Percentiles rank a stretch among this genome's conserved stretches.
These are phyloP conservation scores for Colletotrichum truncatum DNA, from an alignment of 2,329 filamentous ascomycete genomes.

Conservation along the genomic window DNA sequence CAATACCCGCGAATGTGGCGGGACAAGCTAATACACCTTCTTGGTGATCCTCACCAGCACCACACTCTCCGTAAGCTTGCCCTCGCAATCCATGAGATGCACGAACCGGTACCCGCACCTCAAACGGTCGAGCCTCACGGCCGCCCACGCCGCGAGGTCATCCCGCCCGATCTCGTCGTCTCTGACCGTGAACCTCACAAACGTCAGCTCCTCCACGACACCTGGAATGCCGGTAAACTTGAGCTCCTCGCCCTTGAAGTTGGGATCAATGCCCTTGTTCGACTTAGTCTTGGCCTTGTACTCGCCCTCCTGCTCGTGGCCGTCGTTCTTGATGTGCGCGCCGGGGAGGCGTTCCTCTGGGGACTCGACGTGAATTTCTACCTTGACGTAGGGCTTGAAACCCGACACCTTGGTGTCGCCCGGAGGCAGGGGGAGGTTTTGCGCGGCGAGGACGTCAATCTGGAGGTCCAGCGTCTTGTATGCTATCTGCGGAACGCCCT, in stretches of 20 bases:
- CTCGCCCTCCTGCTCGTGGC: conserved; percentile 52
- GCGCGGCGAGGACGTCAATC: conserved; percentile 80
- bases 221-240: conserved; percentile 63
- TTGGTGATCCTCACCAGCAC: conserved; percentile 81
- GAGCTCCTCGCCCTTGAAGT: conserved; percentile 68
- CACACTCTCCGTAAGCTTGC: conserved; percentile 71
- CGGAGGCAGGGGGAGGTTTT: conserved; percentile 74
- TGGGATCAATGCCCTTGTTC: conserved; percentile 66
- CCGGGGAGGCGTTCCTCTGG: conserved; percentile 51
- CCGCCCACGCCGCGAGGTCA: conserved; percentile 86
- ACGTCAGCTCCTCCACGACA: conserved; percentile 75
- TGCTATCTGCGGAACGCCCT: conserved; percentile 41
- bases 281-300: conserved; percentile 69
- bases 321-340: conserved; percentile 47
- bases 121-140: conserved; percentile 84
- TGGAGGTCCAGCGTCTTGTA: conserved; percentile 73
- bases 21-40: conserved; percentile 44
- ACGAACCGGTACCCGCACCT: conserved; percentile 81
- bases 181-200: conserved; percentile 85
- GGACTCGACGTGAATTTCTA: conserved; percentile 85
- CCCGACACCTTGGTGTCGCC: conserved; percentile 58
- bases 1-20: too few species aligned
- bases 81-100: conserved; percentile 76
- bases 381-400: conserved; percentile 84
- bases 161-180: conserved; percentile 86